phyloP scores from a whole-genome alignment of 345 rosid species.

The Citrus trifoliata region DNA sequence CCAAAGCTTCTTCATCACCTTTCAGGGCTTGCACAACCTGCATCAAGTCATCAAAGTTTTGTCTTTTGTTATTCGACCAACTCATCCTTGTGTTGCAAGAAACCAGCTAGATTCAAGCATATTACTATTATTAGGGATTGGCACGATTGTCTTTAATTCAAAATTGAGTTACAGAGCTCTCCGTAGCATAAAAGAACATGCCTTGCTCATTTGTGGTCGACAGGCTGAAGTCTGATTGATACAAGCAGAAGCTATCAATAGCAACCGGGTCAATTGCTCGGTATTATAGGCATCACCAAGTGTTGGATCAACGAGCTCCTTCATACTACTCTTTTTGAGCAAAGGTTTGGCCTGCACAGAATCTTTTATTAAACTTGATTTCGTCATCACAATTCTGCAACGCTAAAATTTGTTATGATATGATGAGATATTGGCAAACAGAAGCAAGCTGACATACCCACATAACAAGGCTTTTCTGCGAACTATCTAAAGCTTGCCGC shows the following conservation, averaged over 20 bases:
- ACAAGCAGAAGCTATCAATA: conserved; percentile 75
- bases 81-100: background rate
- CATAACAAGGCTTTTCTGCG: conserved; percentile 78
- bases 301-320: conserved; percentile 70
- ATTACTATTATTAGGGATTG: too few relatives aligned
- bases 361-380: background rate
- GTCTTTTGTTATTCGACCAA: background rate
- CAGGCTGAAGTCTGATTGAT: conserved; percentile 65
- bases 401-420: background rate
- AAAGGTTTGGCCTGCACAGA: conserved; percentile 67
- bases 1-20: conserved; percentile 44
- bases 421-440: conserved; percentile 9
- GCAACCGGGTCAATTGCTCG: conserved; percentile 55
- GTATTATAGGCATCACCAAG: conserved; percentile 44
- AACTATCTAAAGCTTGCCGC: conserved; percentile 81
- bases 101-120: background rate
- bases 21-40: conserved; percentile 61
- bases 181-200: too few relatives aligned
- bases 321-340: conserved; percentile 36
- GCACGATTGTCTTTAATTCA: too few relatives aligned
- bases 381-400: background rate
- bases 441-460: conserved; percentile 63
- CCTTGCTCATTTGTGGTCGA: conserved; percentile 85
- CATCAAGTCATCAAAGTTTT: background rate
- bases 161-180: too few relatives aligned